These are phyloP conservation scores for Botrytis fragariae DNA, from an alignment of 2,329 filamentous ascomycete genomes.

Conservation along the genomic window DNA sequence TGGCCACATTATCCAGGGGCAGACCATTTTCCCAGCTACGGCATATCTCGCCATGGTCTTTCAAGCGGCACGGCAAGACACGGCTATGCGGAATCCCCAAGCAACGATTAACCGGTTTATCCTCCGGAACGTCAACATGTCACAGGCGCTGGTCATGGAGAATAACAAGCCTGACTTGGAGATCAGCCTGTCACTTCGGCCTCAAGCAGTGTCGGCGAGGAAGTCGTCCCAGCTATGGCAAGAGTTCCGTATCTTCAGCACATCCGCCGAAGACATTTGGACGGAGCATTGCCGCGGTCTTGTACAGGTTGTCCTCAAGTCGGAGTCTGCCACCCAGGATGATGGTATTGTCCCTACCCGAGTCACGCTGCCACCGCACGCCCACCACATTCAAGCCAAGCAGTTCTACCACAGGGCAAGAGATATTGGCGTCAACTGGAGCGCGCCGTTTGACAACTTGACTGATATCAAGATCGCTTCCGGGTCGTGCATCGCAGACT, in stretches of 20 bases:
- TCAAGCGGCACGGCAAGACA: slow-evolving; percentile 31
- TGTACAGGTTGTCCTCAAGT: no score
- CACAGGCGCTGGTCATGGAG: not conserved
- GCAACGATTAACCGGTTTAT: not conserved
- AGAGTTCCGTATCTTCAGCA: slow-evolving; percentile 12
- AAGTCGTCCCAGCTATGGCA: not conserved
- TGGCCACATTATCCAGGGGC: slow-evolving; percentile 49
- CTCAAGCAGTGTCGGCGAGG: slow-evolving; percentile 43
- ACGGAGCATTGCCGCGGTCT: slow-evolving; percentile 53
- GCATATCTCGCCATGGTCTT: slow-evolving; percentile 37
- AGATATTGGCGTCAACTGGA: no score
- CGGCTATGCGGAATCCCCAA: not conserved
- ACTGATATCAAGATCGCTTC: no score
- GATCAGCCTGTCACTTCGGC: slow-evolving; percentile 48
- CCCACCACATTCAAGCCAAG: no score
- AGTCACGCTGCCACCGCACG: no score
- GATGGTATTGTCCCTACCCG: no score
- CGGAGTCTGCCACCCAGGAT: no score
- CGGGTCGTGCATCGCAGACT: no score
- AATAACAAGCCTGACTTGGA: slow-evolving; percentile 44
- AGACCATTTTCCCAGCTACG: slow-evolving; percentile 35
- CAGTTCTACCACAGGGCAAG: no score
- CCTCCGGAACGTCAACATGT: not conserved
- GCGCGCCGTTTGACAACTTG: no score
- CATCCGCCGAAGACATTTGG: not conserved